Evolutionary conservation across 2,329 filamentous ascomycete species (phyloP).

Genomic region (Alternaria sp.): DNA sequence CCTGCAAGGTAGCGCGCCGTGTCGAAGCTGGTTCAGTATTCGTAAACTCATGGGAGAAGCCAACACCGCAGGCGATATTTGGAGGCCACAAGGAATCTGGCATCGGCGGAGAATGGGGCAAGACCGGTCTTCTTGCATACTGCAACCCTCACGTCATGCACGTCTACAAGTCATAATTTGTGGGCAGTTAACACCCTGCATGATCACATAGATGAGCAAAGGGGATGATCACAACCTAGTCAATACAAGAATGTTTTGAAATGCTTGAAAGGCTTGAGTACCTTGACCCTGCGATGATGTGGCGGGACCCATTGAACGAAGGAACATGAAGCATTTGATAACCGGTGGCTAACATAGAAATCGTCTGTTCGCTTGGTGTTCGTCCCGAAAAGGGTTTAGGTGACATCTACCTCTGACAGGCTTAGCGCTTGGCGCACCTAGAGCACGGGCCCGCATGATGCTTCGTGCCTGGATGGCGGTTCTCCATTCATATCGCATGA

Average conservation of each 20-base stretch:
- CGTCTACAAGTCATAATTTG: constrained; percentile 48
- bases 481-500: neutral
- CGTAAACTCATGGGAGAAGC: constrained; percentile 60
- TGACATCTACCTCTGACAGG: constrained; percentile 7
- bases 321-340: constrained; percentile 5
- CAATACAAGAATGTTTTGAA: neutral
- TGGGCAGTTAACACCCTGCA: neutral
- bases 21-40: constrained; percentile 63
- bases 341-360: neutral
- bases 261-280: constrained; percentile 3
- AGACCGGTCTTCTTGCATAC: constrained; percentile 53
- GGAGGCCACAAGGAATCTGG: constrained; percentile 81
- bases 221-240: neutral
- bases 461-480: neutral
- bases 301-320: neutral
- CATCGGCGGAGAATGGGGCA: constrained; percentile 72
- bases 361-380: constrained; percentile 1
- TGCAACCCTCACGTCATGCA: constrained; percentile 57
- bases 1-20: constrained; percentile 54
- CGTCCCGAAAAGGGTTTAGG: neutral
- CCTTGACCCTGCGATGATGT: neutral
- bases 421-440: neutral
- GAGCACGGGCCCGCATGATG: neutral
- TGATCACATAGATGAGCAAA: neutral
- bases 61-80: constrained; percentile 61